Evolutionary conservation across 2,329 filamentous ascomycete genomes (phyloP).

Genomic region (Zasmidium citrigriseum): DNA sequence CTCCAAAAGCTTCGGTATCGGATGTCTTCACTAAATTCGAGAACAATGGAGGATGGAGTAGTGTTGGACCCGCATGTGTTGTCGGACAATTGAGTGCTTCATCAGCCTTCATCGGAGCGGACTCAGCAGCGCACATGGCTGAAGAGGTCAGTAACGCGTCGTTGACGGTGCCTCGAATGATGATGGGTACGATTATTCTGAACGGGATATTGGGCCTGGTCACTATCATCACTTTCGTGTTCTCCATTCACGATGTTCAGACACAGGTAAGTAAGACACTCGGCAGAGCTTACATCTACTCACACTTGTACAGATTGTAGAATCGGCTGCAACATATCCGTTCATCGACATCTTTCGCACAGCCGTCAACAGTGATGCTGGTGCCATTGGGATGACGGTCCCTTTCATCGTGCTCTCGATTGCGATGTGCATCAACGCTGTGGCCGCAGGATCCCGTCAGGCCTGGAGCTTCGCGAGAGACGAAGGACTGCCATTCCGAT

Average conservation of each 20-base stretch:
- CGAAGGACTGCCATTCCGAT: conserved; percentile 40
- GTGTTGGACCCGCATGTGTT: conserved; percentile 7
- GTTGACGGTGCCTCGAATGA: conserved; percentile 29
- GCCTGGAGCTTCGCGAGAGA: conserved; percentile 44
- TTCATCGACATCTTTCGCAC: conserved; percentile 29
- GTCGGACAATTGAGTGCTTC: neutral
- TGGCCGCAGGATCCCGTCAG: conserved; percentile 42
- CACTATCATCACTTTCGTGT: conserved; percentile 26
- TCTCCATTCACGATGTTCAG: conserved; percentile 18
- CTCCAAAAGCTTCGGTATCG: conserved; percentile 28
- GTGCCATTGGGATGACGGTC: conserved; percentile 21
- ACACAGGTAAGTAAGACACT: neutral
- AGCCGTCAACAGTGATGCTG: conserved; percentile 21
- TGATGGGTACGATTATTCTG: conserved; percentile 26
- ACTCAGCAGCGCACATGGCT: conserved; percentile 30
- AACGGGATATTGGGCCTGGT: conserved; percentile 22
- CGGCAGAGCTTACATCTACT: neutral
- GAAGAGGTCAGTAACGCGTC: conserved; percentile 33
- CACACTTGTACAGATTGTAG: conserved; percentile 2
- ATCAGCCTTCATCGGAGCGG: conserved; percentile 22
- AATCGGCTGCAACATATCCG: conserved; percentile 15
- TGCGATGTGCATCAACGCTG: conserved; percentile 24
- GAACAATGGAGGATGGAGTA: conserved; percentile 20
- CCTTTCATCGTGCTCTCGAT: conserved; percentile 22
- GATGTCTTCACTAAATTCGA: conserved; percentile 32